A percentile compares a stretch with the other conserved stretches of the same genome.
Evolutionary conservation across 1,284 basidiomycete genomes (phyloP).

Genomic region (Heterobasidion annosum): DNA sequence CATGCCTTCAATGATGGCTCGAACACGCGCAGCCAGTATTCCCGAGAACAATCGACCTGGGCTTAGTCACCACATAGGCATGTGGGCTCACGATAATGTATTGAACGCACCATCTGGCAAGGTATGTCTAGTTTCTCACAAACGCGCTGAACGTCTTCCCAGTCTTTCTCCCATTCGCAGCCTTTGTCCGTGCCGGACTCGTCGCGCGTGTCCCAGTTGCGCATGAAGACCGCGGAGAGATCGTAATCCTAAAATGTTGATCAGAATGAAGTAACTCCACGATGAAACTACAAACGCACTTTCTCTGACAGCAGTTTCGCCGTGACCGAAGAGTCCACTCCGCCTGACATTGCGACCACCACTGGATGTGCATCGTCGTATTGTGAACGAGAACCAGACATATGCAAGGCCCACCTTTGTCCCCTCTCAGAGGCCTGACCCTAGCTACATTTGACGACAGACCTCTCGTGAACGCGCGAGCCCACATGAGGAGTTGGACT

Average conservation of each 20-base stretch:
- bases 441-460: background rate
- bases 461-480: background rate
- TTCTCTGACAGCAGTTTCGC: conserved; percentile 67
- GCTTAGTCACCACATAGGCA: conserved; percentile 3
- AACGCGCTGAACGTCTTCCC: conserved; percentile 82
- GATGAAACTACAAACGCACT: conserved; percentile 24
- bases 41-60: conserved; percentile 73
- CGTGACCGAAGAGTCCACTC: conserved; percentile 89
- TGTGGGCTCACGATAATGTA: background rate
- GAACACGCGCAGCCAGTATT: conserved; percentile 89
- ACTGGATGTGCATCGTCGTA: conserved; percentile 35
- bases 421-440: conserved; percentile 33
- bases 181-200: conserved; percentile 66
- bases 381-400: background rate
- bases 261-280: background rate
- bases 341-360: conserved; percentile 90
- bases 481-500: background rate
- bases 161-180: conserved; percentile 95
- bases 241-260: conserved; percentile 52
- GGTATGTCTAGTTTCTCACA: conserved; percentile 63
- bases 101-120: conserved; percentile 48
- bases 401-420: conserved; percentile 33
- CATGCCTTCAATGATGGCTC: conserved; percentile 73
- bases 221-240: conserved; percentile 88
- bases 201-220: conserved; percentile 84